Conservation (phyloP, 169 alveolate genomes). For the Cytauxzoon felis region DNA sequence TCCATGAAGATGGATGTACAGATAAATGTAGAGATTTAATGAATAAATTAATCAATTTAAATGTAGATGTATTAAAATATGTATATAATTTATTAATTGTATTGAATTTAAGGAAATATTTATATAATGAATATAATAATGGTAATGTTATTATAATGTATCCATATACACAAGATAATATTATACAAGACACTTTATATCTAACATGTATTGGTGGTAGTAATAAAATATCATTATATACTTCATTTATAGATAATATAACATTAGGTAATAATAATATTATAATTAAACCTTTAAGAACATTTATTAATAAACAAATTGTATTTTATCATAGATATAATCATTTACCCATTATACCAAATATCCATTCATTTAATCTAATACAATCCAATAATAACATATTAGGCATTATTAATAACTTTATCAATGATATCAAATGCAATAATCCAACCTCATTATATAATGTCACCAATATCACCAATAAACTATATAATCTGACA, state of each 20-base stretch:
- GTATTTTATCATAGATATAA: conserved; percentile 33
- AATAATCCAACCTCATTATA: conserved; percentile 35
- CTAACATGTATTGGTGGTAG: conserved; percentile 51
- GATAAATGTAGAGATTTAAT: neutral
- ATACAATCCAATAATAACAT: conserved; percentile 12
- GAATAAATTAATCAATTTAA: neutral
- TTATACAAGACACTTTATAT: conserved; percentile 13
- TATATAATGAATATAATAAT: neutral
- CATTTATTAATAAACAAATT: conserved; percentile 29
- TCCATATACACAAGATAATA: conserved; percentile 34
- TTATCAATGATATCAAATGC: neutral
- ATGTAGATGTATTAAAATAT: neutral
- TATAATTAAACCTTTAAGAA: conserved; percentile 21
- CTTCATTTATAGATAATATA: conserved; percentile 16
- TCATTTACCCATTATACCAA: conserved; percentile 7
- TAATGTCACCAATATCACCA: conserved; percentile 40
- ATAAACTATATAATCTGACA: conserved; percentile 23
- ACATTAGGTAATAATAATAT: neutral
- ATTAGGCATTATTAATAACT: conserved; percentile 32
- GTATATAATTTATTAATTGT: neutral
- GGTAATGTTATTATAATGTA: neutral
- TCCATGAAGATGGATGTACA: conserved; percentile 10
- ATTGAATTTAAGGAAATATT: neutral
- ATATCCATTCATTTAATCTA: conserved; percentile 22
- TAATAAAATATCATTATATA: conserved; percentile 5